Evolutionary conservation across 495 filamentous ascomycete genomes (phyloP).

Genomic region (Darksidea phi): DNA sequence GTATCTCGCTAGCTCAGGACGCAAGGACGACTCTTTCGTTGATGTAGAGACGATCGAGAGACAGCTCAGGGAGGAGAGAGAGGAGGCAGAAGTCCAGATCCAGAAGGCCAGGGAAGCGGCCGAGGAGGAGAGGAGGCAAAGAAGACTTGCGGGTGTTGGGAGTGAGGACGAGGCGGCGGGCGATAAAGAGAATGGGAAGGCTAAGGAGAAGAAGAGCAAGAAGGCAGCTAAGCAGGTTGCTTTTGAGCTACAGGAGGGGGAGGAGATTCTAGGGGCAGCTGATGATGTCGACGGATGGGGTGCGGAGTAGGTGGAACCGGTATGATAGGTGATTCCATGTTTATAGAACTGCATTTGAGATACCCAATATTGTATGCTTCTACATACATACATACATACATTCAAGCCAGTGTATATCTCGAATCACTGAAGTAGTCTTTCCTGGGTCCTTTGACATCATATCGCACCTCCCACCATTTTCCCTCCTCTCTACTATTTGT

Average conservation of each 20-base stretch:
- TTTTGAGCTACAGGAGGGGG: slow-evolving; percentile 4
- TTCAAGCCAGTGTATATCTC: slow-evolving; percentile 15
- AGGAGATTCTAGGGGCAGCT: slow-evolving; percentile 12
- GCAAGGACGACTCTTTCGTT: slow-evolving; percentile 29
- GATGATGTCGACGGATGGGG: slow-evolving; percentile 7
- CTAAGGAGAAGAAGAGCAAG: slow-evolving; percentile 30
- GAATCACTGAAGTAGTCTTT: slow-evolving; percentile 36
- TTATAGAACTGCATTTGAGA: not conserved
- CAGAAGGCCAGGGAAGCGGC: slow-evolving; percentile 67
- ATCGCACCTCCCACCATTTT: slow-evolving; percentile 31
- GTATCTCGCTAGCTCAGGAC: slow-evolving; percentile 36
- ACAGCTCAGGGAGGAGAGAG: slow-evolving; percentile 35
- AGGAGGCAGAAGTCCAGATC: slow-evolving; percentile 59
- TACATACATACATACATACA: not conserved
- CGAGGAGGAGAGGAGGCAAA: slow-evolving; percentile 58
- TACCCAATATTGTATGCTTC: not conserved
- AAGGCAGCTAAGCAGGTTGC: slow-evolving; percentile 36
- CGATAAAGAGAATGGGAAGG: slow-evolving; percentile 37
- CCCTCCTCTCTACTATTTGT: not conserved
- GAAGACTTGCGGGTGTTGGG: slow-evolving; percentile 49
- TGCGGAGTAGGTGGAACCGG: not conserved
- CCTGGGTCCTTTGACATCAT: slow-evolving; percentile 33
- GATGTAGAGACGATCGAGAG: slow-evolving; percentile 34
- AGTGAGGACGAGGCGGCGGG: slow-evolving; percentile 41
- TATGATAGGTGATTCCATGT: not conserved